Conservation (phyloP, 192 early-diverging fungal species). For the Chytriomyces hyalinus region DNA sequence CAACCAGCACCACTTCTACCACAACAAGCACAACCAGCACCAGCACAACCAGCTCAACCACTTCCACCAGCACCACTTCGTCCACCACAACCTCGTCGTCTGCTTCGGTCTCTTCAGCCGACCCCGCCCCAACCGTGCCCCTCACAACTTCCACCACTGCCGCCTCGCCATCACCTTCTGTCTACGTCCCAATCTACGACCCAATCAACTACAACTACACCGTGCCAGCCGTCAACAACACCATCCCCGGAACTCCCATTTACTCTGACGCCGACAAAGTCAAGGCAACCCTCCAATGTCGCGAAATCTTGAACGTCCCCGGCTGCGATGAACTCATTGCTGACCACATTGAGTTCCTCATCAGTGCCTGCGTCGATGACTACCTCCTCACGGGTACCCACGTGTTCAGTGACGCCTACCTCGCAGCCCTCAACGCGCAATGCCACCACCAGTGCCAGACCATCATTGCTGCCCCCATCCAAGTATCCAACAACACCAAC, state of each 20-base stretch:
- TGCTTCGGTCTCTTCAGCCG: background rate
- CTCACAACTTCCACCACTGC: background rate
- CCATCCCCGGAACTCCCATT: background rate
- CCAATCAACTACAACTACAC: background rate
- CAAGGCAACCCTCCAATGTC: background rate
- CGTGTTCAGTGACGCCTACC: slow-evolving; percentile 3
- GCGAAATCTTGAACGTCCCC: background rate
- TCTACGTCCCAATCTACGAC: background rate
- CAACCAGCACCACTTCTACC: background rate
- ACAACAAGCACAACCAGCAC: background rate
- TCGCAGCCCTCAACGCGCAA: background rate
- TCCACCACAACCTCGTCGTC: background rate
- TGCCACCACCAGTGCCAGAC: background rate
- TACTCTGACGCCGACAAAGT: background rate
- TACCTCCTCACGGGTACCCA: background rate
- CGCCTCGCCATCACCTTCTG: background rate
- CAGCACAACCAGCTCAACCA: background rate
- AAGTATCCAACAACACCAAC: slow-evolving; percentile 2
- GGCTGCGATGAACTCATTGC: background rate
- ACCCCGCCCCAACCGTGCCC: background rate
- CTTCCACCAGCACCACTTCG: background rate
- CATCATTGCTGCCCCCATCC: background rate
- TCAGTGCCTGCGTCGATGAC: background rate
- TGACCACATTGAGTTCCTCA: slow-evolving; percentile 2
- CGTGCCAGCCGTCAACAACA: background rate